Conservation (phyloP, 192 early-diverging fungal genomes). For the Rhizophagus sp. region DNA sequence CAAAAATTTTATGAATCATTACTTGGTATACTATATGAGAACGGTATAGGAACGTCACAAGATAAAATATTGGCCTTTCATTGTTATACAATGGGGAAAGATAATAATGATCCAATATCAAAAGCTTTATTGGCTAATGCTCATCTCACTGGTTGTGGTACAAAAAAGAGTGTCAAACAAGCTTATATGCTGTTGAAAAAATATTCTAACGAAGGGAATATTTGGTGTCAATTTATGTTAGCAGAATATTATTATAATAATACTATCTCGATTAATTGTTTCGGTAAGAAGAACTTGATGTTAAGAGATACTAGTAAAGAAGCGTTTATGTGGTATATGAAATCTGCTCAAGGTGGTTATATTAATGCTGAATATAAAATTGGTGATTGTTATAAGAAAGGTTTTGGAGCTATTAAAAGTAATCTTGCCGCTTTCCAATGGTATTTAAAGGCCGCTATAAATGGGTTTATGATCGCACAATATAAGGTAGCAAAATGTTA, state of each 20-base stretch:
- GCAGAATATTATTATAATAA: neutral
- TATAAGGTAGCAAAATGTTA: neutral
- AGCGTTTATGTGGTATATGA: neutral
- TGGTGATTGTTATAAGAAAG: neutral
- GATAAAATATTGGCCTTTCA: neutral
- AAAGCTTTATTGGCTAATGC: neutral
- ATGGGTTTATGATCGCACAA: neutral
- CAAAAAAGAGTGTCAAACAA: neutral
- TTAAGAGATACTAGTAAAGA: neutral
- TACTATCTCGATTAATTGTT: neutral
- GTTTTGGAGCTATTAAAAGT: neutral
- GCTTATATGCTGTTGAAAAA: neutral
- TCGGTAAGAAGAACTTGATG: neutral
- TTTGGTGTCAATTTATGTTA: neutral
- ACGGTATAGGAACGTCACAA: neutral
- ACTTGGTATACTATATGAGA: neutral
- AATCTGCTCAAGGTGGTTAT: neutral
- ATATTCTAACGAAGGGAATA: neutral
- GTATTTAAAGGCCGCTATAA: neutral
- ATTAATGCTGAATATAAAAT: neutral
- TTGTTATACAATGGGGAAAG: neutral
- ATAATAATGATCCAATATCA: neutral
- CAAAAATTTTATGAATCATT: neutral
- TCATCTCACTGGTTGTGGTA: neutral
- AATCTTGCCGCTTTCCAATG: neutral